These are phyloP conservation scores for Phycomyces blakesleeanus DNA, from an alignment of 192 early-diverging fungal species.

Conservation along the genomic window DNA sequence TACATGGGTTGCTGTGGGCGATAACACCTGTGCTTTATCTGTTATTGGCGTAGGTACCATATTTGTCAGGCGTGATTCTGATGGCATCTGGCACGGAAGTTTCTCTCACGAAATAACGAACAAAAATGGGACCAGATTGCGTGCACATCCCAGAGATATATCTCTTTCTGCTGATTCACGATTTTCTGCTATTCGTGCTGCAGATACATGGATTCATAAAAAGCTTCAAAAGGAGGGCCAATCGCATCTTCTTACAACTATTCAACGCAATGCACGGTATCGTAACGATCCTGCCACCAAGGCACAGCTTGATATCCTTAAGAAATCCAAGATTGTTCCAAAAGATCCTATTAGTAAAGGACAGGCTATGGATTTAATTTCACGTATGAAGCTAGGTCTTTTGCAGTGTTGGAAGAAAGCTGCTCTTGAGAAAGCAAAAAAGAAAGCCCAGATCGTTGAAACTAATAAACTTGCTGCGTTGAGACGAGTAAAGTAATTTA, in stretches of 20 bases:
- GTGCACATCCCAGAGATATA: constrained; percentile 9
- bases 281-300: constrained; percentile 46
- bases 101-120: not conserved
- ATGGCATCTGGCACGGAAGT: constrained; percentile 16
- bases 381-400: constrained; percentile 50
- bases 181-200: constrained; percentile 51
- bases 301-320: constrained; percentile 49
- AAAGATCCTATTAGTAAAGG: constrained; percentile 50
- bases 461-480: no score
- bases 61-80: constrained; percentile 24
- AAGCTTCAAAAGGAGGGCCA: constrained; percentile 15
- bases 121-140: constrained; percentile 11
- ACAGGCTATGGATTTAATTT: constrained; percentile 68
- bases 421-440: no score
- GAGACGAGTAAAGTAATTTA: no score
- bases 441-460: no score
- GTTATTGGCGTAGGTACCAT: constrained; percentile 26
- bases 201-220: constrained; percentile 57
- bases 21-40: constrained; percentile 32
- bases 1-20: constrained; percentile 46
- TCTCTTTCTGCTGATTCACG: constrained; percentile 48
- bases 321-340: constrained; percentile 23
- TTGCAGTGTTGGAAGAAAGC: constrained; percentile 42
- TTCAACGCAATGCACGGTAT: constrained; percentile 52
- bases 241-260: constrained; percentile 1